Conservation (phyloP, 306 rosid genomes). For the Elaeagnus macrophylla region DNA sequence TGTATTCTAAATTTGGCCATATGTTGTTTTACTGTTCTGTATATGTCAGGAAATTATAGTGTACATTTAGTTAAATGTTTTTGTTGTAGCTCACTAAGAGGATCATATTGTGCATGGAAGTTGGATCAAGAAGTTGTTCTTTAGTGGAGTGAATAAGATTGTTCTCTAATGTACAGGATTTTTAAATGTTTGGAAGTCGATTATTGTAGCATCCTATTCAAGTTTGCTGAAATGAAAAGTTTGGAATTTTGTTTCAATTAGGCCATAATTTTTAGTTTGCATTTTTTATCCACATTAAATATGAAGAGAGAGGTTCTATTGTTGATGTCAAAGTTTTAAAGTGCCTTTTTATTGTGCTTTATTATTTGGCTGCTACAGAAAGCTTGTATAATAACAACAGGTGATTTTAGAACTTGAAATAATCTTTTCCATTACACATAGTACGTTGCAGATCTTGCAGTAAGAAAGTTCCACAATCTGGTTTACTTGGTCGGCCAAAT, state of each 20-base stretch:
- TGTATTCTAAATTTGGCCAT: slow-evolving; percentile 7
- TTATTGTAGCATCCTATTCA: slow-evolving; percentile 32
- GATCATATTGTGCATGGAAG: slow-evolving; percentile 29
- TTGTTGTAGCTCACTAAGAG: slow-evolving; percentile 24
- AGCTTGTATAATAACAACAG: no score
- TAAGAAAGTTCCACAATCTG: no score
- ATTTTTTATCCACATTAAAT: background rate
- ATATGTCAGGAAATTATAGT: slow-evolving; percentile 39
- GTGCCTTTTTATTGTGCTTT: no score
- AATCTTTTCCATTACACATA: no score
- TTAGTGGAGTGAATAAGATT: slow-evolving; percentile 31
- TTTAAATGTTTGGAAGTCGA: slow-evolving; percentile 29
- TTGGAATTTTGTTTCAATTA: slow-evolving; percentile 4
- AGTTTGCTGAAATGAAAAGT: slow-evolving; percentile 31
- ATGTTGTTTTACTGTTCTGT: slow-evolving; percentile 23
- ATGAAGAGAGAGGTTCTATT: background rate
- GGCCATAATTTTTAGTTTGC: background rate
- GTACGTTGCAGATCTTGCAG: no score
- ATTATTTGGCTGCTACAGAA: no score
- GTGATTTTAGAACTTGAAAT: no score
- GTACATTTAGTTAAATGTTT: slow-evolving; percentile 36
- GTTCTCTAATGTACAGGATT: slow-evolving; percentile 36
- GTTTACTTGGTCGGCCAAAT: no score
- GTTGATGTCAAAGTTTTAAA: no score
- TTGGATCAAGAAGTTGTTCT: slow-evolving; percentile 23